Conservation (phyloP, 208 protist species). For the Kentomonas sorsogonicus region DNA sequence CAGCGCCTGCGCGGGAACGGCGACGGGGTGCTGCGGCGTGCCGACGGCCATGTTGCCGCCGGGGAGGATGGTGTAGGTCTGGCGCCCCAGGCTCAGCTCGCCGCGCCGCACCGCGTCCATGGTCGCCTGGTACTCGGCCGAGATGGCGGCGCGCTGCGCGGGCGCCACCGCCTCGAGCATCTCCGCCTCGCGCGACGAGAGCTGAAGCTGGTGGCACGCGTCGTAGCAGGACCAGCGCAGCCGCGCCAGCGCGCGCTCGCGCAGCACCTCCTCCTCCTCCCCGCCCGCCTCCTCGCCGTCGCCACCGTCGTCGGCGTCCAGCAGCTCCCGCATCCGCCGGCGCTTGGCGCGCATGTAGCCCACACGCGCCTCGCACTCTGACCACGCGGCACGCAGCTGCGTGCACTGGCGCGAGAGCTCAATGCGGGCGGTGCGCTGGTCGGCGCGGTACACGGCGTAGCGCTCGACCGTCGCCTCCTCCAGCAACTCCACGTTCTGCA, state of each 20-base stretch:
- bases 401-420: slow-evolving; percentile 57
- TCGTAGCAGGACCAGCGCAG: slow-evolving; percentile 76
- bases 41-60: slow-evolving; percentile 66
- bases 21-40: slow-evolving; percentile 39
- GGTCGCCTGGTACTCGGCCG: slow-evolving; percentile 55
- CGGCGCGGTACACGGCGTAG: slow-evolving; percentile 48
- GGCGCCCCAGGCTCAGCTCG: slow-evolving; percentile 56
- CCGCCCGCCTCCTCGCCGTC: slow-evolving; percentile 46
- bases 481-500: slow-evolving; percentile 54
- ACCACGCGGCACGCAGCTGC: slow-evolving; percentile 36
- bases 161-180: slow-evolving; percentile 64
- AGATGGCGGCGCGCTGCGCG: slow-evolving; percentile 51
- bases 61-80: slow-evolving; percentile 87
- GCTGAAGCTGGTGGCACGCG: slow-evolving; percentile 71
- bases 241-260: slow-evolving; percentile 53
- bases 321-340: slow-evolving; percentile 62
- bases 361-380: slow-evolving; percentile 47
- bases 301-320: slow-evolving; percentile 53
- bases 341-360: slow-evolving; percentile 61
- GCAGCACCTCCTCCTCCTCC: slow-evolving; percentile 80
- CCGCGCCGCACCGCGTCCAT: slow-evolving; percentile 66
- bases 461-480: slow-evolving; percentile 66
- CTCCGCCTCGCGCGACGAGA: slow-evolving; percentile 64
- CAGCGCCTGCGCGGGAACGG: slow-evolving; percentile 16
- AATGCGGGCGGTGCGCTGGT: slow-evolving; percentile 71